phyloP scores from a whole-genome alignment of 2,329 filamentous ascomycete genomes.

The Botrytis byssoidea region DNA sequence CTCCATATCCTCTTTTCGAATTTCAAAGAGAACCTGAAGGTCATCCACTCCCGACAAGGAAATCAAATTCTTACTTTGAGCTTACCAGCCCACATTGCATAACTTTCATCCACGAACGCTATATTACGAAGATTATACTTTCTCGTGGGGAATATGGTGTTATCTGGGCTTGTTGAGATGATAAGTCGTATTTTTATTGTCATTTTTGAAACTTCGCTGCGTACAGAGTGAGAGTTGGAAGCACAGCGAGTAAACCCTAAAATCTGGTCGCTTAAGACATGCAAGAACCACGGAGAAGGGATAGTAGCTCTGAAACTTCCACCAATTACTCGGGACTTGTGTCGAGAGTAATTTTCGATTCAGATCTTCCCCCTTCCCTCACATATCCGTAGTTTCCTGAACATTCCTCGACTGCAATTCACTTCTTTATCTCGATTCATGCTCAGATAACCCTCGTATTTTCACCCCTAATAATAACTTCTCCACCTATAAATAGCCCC shows the following conservation, averaged over 20 bases:
- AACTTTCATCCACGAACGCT: fast-evolving
- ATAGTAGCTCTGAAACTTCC: not conserved
- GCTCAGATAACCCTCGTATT: fast-evolving
- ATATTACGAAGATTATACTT: fast-evolving
- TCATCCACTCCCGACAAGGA: too few species aligned
- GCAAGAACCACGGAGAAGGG: fast-evolving
- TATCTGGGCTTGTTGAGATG: fast-evolving
- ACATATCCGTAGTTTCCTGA: fast-evolving
- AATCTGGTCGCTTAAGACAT: fast-evolving
- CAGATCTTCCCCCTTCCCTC: fast-evolving
- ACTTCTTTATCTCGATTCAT: not conserved
- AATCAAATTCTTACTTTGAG: not conserved
- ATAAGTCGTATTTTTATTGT: fast-evolving
- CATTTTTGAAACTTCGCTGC: fast-evolving
- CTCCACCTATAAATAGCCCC: not conserved
- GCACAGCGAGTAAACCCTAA: fast-evolving
- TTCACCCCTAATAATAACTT: fast-evolving
- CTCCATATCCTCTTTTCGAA: not conserved
- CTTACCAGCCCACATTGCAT: fast-evolving
- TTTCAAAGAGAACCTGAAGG: not conserved
- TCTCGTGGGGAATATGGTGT: fast-evolving
- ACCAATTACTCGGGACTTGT: too few species aligned
- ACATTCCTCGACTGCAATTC: fast-evolving
- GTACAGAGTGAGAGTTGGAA: fast-evolving
- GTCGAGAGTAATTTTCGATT: too few species aligned